Evolutionary conservation across 1,284 basidiomycete species (phyloP).

Genomic region (Heterobasidion irregulare): DNA sequence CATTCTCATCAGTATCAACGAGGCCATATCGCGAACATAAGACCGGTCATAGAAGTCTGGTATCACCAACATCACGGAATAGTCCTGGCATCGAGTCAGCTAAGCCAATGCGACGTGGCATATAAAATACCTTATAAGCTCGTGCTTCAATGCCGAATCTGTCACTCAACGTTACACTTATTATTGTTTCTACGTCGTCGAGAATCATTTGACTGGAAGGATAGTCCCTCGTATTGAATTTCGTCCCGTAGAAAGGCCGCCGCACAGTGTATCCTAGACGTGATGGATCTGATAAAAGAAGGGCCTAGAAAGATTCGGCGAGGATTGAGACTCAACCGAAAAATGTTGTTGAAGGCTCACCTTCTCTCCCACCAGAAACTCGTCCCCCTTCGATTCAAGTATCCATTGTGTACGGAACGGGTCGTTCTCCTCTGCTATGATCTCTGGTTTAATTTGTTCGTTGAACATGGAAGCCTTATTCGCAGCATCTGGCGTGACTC

Average conservation of each 20-base stretch:
- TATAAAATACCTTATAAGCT: slow-evolving; percentile 50
- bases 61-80: slow-evolving; percentile 84
- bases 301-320: slow-evolving; percentile 39
- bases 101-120: neutral
- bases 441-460: slow-evolving; percentile 68
- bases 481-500: slow-evolving; percentile 68
- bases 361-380: slow-evolving; percentile 61
- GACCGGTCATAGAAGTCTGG: slow-evolving; percentile 87
- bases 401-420: slow-evolving; percentile 81
- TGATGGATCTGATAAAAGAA: slow-evolving; percentile 64
- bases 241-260: slow-evolving; percentile 72
- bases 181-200: slow-evolving; percentile 71
- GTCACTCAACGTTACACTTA: slow-evolving; percentile 52
- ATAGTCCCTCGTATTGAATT: slow-evolving; percentile 80
- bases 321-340: neutral
- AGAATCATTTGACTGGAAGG: slow-evolving; percentile 59
- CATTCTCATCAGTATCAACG: slow-evolving; percentile 74
- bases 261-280: slow-evolving; percentile 59
- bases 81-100: slow-evolving; percentile 44
- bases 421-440: slow-evolving; percentile 78
- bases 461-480: slow-evolving; percentile 72
- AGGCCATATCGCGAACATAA: slow-evolving; percentile 77
- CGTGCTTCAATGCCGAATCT: slow-evolving; percentile 49
- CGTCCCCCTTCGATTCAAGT: slow-evolving; percentile 34
- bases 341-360: slow-evolving; percentile 25